Evolutionary conservation across 2,329 filamentous ascomycete species (phyloP).

Genomic region (Fusarium mundagurra): DNA sequence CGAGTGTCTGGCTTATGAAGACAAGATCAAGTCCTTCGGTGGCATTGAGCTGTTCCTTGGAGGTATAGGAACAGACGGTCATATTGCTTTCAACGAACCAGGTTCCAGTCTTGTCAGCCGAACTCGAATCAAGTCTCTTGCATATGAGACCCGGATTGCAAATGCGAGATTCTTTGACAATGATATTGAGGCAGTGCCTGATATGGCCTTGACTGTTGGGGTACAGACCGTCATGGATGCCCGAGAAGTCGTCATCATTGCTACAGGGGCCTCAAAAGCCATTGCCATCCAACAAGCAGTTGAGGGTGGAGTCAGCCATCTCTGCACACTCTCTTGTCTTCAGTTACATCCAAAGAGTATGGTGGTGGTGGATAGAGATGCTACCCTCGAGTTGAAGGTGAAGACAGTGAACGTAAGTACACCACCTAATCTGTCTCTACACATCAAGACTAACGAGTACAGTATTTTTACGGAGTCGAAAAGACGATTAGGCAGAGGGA

Average conservation of each 20-base stretch:
- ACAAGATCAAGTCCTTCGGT: slow-evolving; percentile 5
- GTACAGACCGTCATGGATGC: slow-evolving; percentile 16
- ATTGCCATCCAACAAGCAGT: slow-evolving; percentile 1
- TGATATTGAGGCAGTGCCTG: background rate
- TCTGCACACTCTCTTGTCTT: slow-evolving; percentile 7
- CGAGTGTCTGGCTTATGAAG: background rate
- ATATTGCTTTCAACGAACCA: slow-evolving; percentile 9
- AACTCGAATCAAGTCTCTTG: slow-evolving; percentile 9
- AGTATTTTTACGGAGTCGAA: slow-evolving; percentile 9
- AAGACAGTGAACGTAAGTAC: slow-evolving; percentile 8
- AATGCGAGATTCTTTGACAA: slow-evolving; percentile 9
- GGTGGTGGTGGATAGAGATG: slow-evolving; percentile 6
- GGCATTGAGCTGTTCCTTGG: slow-evolving; percentile 4
- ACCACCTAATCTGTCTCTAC: fast-evolving
- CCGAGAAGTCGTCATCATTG: slow-evolving; percentile 15
- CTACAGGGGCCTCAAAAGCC: background rate
- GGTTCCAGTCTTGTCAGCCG: slow-evolving; percentile 4
- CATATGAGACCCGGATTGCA: slow-evolving; percentile 3
- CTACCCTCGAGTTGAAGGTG: slow-evolving; percentile 4
- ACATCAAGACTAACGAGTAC: fast-evolving
- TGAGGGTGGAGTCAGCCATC: slow-evolving; percentile 8
- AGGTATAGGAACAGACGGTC: slow-evolving; percentile 2
- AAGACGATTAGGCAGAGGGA: slow-evolving; percentile 5
- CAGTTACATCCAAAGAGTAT: slow-evolving; percentile 6
- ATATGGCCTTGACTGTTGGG: slow-evolving; percentile 11